These are phyloP conservation scores for Penicillium malachiteum DNA, from an alignment of 495 filamentous ascomycete species.

Conservation along the genomic window DNA sequence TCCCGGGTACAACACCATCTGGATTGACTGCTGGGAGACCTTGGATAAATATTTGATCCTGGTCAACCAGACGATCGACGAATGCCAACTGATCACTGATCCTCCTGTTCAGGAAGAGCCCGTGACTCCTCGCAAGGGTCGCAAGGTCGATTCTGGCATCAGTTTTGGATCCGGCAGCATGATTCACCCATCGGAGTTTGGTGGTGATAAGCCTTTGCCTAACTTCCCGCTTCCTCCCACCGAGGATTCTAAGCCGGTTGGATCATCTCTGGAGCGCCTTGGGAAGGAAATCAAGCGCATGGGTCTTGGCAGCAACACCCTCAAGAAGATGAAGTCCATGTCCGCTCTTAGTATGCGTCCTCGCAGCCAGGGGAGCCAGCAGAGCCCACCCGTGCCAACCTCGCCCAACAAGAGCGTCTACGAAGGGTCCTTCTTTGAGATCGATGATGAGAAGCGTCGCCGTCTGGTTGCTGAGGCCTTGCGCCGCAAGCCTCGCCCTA, in stretches of 20 bases:
- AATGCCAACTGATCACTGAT: slow-evolving; percentile 53
- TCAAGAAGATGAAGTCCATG: slow-evolving; percentile 53
- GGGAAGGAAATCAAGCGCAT: slow-evolving; percentile 55
- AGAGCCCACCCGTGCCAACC: no score
- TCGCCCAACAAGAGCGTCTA: neutral
- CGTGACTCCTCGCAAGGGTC: slow-evolving; percentile 35
- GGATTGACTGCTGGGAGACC: slow-evolving; percentile 52
- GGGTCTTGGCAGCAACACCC: slow-evolving; percentile 29
- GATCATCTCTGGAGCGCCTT: slow-evolving; percentile 58
- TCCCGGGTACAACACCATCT: slow-evolving; percentile 53
- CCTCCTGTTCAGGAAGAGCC: slow-evolving; percentile 43
- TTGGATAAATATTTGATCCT: slow-evolving; percentile 62
- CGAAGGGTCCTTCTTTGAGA: slow-evolving; percentile 43
- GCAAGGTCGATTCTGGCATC: slow-evolving; percentile 65
- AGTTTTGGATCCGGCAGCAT: slow-evolving; percentile 46
- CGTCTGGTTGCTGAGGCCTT: slow-evolving; percentile 50
- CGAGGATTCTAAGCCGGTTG: slow-evolving; percentile 29
- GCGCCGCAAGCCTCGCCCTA: slow-evolving; percentile 38
- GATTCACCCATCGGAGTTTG: slow-evolving; percentile 26
- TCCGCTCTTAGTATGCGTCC: slow-evolving; percentile 33
- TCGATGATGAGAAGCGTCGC: slow-evolving; percentile 49
- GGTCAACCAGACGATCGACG: slow-evolving; percentile 60
- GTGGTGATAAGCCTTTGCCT: slow-evolving; percentile 48
- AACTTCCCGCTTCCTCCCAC: slow-evolving; percentile 32
- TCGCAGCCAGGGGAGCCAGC: slow-evolving; percentile 13